Conservation (phyloP, 2,329 filamentous ascomycete species). For the Verticillium longisporum region DNA sequence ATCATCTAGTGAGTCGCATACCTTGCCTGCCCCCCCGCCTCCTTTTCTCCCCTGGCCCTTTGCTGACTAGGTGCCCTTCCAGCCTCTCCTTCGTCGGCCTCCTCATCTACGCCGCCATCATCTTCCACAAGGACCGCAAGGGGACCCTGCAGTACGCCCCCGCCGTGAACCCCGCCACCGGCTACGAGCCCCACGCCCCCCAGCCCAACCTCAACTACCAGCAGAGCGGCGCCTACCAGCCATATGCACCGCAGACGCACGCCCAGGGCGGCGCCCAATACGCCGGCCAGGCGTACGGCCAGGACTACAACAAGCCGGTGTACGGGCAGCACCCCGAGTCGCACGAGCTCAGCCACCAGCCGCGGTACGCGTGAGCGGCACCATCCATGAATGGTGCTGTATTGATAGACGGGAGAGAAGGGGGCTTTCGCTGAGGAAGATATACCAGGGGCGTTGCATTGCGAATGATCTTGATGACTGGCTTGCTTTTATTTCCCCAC, state of each 20-base stretch:
- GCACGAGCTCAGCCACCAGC: background rate
- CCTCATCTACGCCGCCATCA: constrained; percentile 22
- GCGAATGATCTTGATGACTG: no score
- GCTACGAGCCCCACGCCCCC: background rate
- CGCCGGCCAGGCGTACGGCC: background rate
- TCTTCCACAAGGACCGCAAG: constrained; percentile 18
- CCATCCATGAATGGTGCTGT: no score
- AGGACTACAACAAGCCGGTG: background rate
- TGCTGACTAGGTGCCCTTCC: background rate
- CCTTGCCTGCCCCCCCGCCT: background rate
- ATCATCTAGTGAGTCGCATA: constrained; percentile 17
- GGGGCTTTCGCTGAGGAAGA: background rate
- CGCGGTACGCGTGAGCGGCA: background rate
- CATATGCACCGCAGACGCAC: background rate
- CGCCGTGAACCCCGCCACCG: background rate
- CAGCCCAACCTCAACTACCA: background rate
- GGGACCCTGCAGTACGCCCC: constrained; percentile 3
- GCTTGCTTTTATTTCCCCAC: background rate
- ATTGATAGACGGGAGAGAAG: background rate
- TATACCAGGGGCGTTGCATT: background rate
- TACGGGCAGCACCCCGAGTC: background rate
- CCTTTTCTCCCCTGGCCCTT: no score
- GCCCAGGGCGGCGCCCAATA: background rate
- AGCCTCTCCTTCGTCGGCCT: constrained; percentile 23
- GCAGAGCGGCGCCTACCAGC: background rate